Conservation (phyloP, 2,329 filamentous ascomycete species). For the Epichloe coenophiala region DNA sequence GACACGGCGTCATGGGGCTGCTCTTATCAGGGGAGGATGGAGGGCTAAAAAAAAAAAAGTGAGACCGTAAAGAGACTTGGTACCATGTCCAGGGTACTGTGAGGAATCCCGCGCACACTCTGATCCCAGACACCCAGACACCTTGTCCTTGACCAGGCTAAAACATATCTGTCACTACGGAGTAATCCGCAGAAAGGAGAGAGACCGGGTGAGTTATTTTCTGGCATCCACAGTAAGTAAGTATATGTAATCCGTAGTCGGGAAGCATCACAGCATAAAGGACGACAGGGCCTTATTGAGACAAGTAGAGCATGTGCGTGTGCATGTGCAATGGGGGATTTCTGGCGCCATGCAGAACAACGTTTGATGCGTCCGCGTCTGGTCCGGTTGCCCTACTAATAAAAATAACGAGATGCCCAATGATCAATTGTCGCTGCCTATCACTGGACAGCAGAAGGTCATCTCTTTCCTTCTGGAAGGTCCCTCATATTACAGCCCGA, state of each 20-base stretch:
- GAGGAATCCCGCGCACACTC: neutral
- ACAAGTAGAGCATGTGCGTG: neutral
- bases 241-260: too few species aligned
- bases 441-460: neutral
- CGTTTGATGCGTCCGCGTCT: neutral
- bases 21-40: too few species aligned
- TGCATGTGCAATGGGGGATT: neutral
- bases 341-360: neutral
- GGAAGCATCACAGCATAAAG: neutral
- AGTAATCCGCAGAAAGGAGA: neutral
- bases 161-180: neutral
- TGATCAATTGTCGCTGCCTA: too few species aligned
- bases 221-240: neutral
- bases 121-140: neutral
- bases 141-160: neutral
- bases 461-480: neutral
- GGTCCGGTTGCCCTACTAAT: too few species aligned
- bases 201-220: conserved; percentile 2
- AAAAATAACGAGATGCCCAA: neutral
- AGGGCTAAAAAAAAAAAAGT: neutral
- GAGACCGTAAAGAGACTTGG: neutral
- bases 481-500: neutral
- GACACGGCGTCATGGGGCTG: neutral
- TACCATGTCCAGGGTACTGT: neutral
- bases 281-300: neutral